Conservation (phyloP, 2,329 filamentous ascomycete genomes). For the Xylaria sp. region DNA sequence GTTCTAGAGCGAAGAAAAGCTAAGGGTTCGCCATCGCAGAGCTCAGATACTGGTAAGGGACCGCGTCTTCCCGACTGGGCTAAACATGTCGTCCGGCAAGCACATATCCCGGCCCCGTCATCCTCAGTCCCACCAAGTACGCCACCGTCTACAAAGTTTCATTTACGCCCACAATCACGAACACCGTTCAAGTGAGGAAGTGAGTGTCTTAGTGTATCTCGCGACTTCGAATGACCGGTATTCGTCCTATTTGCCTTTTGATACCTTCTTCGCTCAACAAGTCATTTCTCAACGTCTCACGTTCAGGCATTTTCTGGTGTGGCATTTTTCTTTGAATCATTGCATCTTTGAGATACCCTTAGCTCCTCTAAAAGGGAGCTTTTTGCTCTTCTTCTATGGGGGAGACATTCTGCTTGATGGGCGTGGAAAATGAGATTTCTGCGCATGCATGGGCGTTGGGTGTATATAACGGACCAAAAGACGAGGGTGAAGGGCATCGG, state of each 20-base stretch:
- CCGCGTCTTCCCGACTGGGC: slow-evolving; percentile 48
- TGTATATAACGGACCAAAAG: background rate
- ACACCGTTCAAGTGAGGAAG: slow-evolving; percentile 41
- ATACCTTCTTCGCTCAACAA: background rate
- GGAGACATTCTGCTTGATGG: slow-evolving; percentile 16
- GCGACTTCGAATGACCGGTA: background rate
- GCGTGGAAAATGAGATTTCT: background rate
- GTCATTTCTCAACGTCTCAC: slow-evolving; percentile 5
- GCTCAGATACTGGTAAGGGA: slow-evolving; percentile 31
- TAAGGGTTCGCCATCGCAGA: slow-evolving; percentile 34
- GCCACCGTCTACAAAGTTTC: slow-evolving; percentile 15
- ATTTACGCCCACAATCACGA: slow-evolving; percentile 34
- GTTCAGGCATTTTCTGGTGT: slow-evolving; percentile 27
- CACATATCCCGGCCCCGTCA: slow-evolving; percentile 38
- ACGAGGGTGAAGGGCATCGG: background rate
- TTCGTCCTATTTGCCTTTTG: background rate
- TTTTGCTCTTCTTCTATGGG: slow-evolving; percentile 24
- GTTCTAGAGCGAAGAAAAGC: slow-evolving; percentile 41
- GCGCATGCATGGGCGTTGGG: background rate
- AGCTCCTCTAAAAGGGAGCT: slow-evolving; percentile 23
- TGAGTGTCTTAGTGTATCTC: background rate
- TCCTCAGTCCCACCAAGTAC: slow-evolving; percentile 25
- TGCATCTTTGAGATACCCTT: slow-evolving; percentile 42
- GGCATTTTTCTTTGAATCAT: slow-evolving; percentile 19
- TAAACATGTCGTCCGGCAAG: slow-evolving; percentile 40